Evolutionary conservation across 768 basidiomycete genomes (phyloP), one percentile per base, ranked within the genome.

Genomic region (Albatrellus ellisii): DNA sequence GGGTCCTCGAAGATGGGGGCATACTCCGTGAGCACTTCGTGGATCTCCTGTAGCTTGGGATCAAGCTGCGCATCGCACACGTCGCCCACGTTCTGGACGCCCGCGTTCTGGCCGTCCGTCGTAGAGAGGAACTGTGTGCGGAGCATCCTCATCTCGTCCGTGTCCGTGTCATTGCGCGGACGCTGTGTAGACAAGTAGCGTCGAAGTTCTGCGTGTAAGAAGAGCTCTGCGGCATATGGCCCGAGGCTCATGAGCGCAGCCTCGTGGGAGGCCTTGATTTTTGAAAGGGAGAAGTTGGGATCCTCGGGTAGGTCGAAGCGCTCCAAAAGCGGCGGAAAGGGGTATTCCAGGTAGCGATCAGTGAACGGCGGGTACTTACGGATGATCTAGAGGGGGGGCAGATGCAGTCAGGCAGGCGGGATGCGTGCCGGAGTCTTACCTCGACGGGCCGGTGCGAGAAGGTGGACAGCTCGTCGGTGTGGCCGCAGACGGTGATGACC

Each of bases 151-250:
- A 58, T 47, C 18, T 45, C 52, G 32, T 54, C 51, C 43, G 47
- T 52, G 4, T 50, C 40, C 3, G 68, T 49, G 14, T 69, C 54
- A 36, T 66, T 63, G 12, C 57, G 55, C 25, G 79, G 51, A 38
- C 73, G 66, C 31, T 68, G 65, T n/a, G n/a, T n/a, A n/a, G n/a
- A n/a, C n/a, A n/a, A n/a, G n/a, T n/a, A n/a, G n/a, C n/a, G n/a
- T 44, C 66, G 67, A 40, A 81, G 58, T 50, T 85, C 82, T 36
- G 62, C 58, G 54, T 73, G 75, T 26, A 83, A 63, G 58, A 74
- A 89, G 42, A 79, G 58, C 35, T 86, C 85, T 9, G 84, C 86
- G 35, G 72, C 73, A 54, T 78, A 83, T 8, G 79, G 77, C 1
- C 86, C 86, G 3, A 89, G 57, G 55, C 73, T 78, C 49, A 67